Conservation (phyloP, 192 early-diverging fungal genomes). For the Rhizophagus prolifer region DNA sequence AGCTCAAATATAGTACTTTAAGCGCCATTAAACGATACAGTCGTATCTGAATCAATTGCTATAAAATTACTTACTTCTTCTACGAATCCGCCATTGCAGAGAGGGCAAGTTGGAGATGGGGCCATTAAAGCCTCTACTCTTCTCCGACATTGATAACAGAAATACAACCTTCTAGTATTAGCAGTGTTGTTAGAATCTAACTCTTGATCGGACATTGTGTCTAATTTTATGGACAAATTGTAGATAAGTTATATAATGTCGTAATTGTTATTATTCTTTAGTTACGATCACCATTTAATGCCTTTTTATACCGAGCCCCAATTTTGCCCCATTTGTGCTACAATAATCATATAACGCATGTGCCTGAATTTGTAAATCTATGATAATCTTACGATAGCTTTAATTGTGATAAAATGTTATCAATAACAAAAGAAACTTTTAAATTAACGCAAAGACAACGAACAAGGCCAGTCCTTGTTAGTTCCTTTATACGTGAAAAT, state of each 20-base stretch:
- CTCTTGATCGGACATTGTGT: constrained; percentile 6
- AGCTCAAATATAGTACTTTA: not conserved
- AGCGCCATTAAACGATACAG: not conserved
- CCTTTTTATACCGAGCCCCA: too few species aligned
- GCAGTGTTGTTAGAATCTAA: not conserved
- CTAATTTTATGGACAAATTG: not conserved
- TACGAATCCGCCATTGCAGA: constrained; percentile 78
- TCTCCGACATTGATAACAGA: constrained; percentile 31
- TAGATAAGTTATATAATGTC: not conserved
- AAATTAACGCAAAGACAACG: not conserved
- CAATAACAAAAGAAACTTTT: not conserved
- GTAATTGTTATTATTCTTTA: not conserved
- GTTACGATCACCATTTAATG: too few species aligned
- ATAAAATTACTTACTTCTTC: constrained; percentile 60
- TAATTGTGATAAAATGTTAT: not conserved
- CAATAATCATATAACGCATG: too few species aligned
- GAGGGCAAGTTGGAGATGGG: constrained; percentile 76
- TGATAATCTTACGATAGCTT: not conserved
- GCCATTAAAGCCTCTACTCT: constrained; percentile 59
- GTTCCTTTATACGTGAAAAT: not conserved
- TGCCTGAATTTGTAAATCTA: too few species aligned
- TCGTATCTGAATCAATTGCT: constrained; percentile 18
- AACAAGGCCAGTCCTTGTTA: not conserved
- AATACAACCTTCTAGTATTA: not conserved
- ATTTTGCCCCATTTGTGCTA: too few species aligned